Conservation (phyloP, 495 filamentous ascomycete genomes). For the Penicillium pulvis region DNA sequence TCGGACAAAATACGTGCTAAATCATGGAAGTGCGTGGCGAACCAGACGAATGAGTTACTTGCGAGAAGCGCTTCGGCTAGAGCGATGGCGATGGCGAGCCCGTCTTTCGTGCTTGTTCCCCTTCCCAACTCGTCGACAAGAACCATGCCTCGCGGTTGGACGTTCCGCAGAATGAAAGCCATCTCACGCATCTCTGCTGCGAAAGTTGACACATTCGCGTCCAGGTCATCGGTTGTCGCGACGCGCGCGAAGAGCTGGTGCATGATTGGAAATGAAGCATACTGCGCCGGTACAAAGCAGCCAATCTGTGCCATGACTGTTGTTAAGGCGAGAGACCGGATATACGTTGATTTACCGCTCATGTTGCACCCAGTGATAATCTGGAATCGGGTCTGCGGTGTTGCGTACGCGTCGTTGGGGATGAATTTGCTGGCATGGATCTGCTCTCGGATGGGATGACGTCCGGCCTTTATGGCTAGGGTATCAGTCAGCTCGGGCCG, state of each 20-base stretch:
- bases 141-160: slow-evolving; percentile 72
- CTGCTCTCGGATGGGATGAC: slow-evolving; percentile 84
- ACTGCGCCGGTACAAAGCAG: slow-evolving; percentile 83
- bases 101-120: slow-evolving; percentile 87
- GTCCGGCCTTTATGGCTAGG: slow-evolving; percentile 75
- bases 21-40: slow-evolving; percentile 89
- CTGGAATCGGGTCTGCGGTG: slow-evolving; percentile 75
- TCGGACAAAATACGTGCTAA: slow-evolving; percentile 75
- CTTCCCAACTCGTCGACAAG: slow-evolving; percentile 94
- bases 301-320: slow-evolving; percentile 93
- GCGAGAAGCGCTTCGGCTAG: slow-evolving; percentile 85
- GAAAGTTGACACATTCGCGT: slow-evolving; percentile 91
- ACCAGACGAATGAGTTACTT: slow-evolving; percentile 78
- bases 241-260: slow-evolving; percentile 85
- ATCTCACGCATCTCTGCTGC: slow-evolving; percentile 95
- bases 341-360: slow-evolving; percentile 98
- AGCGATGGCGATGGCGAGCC: slow-evolving; percentile 83
- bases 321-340: slow-evolving; percentile 81
- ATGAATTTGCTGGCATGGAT: slow-evolving; percentile 68
- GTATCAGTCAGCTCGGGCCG: slow-evolving; percentile 75
- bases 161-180: slow-evolving; percentile 82
- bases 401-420: slow-evolving; percentile 88
- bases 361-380: slow-evolving; percentile 98
- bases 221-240: slow-evolving; percentile 83
- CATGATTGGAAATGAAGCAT: slow-evolving; percentile 78